These are phyloP conservation scores for bread wheat (Triticum aestivum) DNA, from an alignment of 176 grass and related monocot species.

Conservation along the genomic window DNA sequence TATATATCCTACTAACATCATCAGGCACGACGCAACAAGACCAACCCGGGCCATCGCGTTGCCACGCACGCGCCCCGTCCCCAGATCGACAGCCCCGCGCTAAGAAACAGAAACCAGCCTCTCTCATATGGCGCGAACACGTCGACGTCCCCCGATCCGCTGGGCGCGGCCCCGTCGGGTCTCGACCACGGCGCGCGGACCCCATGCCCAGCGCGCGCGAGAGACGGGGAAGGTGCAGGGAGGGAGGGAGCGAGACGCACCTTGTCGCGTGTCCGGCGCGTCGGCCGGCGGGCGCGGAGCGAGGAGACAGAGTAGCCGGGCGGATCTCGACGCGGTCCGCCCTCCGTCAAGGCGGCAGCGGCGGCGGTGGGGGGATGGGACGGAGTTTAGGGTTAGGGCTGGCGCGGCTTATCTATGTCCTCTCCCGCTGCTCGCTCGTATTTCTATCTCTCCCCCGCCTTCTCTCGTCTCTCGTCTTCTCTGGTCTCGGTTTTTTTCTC, in stretches of 20 bases:
- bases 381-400: conserved; percentile 53
- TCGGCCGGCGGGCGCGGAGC: neutral
- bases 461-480: conserved; percentile 8
- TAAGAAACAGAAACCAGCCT: neutral
- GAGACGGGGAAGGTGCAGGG: too few relatives aligned
- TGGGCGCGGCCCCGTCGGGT: neutral
- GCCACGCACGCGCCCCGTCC: neutral
- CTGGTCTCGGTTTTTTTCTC: neutral
- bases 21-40: neutral
- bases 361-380: neutral
- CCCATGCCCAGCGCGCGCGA: neutral
- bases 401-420: conserved; percentile 13
- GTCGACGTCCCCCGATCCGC: conserved; percentile 15
- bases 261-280: conserved; percentile 14
- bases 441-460: conserved; percentile 43
- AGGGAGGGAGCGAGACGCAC: conserved; percentile 18
- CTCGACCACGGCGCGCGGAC: neutral
- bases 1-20: neutral
- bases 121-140: neutral
- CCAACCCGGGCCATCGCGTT: neutral
- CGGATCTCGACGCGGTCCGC: conserved; percentile 15
- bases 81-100: conserved; percentile 22
- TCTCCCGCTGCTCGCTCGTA: conserved; percentile 26
- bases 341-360: conserved; percentile 17
- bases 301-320: neutral